These are phyloP conservation scores for Quercus gilva DNA, from an alignment of 306 rosid genomes.

Conservation along the genomic window DNA sequence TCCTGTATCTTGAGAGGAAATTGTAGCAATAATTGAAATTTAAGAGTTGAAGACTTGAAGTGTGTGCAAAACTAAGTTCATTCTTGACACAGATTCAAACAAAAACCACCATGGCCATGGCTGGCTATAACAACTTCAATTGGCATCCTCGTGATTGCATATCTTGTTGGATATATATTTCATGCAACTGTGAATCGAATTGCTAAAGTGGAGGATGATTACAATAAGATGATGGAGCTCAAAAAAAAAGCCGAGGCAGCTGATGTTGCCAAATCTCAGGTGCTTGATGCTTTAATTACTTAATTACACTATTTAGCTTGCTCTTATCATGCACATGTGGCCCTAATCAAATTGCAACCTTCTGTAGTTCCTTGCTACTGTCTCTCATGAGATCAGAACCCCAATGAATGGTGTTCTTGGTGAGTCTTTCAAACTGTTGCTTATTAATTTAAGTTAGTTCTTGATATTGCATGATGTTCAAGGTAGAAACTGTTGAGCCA, in stretches of 20 bases:
- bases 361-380: slow-evolving; percentile 94
- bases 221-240: slow-evolving; percentile 63
- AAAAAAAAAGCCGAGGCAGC: slow-evolving; percentile 91
- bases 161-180: slow-evolving; percentile 75
- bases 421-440: slow-evolving; percentile 33
- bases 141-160: slow-evolving; percentile 75
- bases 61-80: slow-evolving; percentile 23
- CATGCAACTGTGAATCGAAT: slow-evolving; percentile 86
- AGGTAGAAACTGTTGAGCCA: slow-evolving; percentile 10
- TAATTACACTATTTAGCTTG: slow-evolving; percentile 12
- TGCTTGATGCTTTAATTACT: slow-evolving; percentile 24
- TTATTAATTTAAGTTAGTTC: slow-evolving; percentile 3
- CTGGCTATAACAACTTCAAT: slow-evolving; percentile 66
- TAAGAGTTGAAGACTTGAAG: slow-evolving; percentile 10
- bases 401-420: slow-evolving; percentile 99
- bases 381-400: slow-evolving; percentile 97
- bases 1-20: neutral
- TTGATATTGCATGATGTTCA: slow-evolving; percentile 2
- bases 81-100: slow-evolving; percentile 73
- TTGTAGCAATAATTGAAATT: slow-evolving; percentile 6
- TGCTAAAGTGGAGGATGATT: slow-evolving; percentile 90
- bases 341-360: slow-evolving; percentile 25
- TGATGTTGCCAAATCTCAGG: slow-evolving; percentile 98
- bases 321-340: slow-evolving; percentile 1
- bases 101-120: slow-evolving; percentile 90